phyloP scores from a whole-genome alignment of 192 early-diverging fungal species.

The Coemansia sp. region DNA sequence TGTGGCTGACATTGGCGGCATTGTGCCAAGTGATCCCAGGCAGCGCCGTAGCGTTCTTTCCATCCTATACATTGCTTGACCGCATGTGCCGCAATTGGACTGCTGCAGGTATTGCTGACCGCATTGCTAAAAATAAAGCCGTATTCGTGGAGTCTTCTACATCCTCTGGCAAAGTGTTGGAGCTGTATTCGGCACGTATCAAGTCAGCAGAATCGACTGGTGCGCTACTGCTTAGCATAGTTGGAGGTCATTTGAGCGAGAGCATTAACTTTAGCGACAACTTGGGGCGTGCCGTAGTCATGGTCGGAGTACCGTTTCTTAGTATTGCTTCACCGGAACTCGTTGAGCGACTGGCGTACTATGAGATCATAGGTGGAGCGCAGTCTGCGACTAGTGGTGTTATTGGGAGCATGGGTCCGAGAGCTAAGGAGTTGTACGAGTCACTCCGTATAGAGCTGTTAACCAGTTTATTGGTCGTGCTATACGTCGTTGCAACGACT shows the following conservation, averaged over 20 bases:
- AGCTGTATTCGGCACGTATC: slow-evolving; percentile 64
- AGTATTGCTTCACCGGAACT: slow-evolving; percentile 79
- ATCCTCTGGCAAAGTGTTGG: slow-evolving; percentile 58
- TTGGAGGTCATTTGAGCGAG: slow-evolving; percentile 91
- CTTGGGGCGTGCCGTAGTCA: slow-evolving; percentile 61
- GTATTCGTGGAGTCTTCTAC: slow-evolving; percentile 73
- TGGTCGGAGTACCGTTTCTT: slow-evolving; percentile 72
- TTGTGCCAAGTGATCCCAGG: slow-evolving; percentile 75
- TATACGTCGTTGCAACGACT: too few relatives aligned
- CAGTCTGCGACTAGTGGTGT: neutral
- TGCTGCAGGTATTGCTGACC: slow-evolving; percentile 37
- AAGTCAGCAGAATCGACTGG: slow-evolving; percentile 50
- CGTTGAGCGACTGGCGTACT: slow-evolving; percentile 55
- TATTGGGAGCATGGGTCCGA: too few relatives aligned
- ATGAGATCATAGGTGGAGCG: neutral
- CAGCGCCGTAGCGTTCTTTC: slow-evolving; percentile 89
- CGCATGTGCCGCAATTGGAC: slow-evolving; percentile 63
- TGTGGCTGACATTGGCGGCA: slow-evolving; percentile 60
- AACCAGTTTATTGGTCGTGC: too few relatives aligned
- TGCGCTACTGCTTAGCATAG: slow-evolving; percentile 85
- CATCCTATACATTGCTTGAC: slow-evolving; percentile 80
- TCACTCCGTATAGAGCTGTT: too few relatives aligned
- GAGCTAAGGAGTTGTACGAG: too few relatives aligned
- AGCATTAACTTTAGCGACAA: slow-evolving; percentile 92
- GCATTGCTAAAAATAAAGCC: slow-evolving; percentile 66